These are phyloP conservation scores for Pleurotus giganteus DNA, from an alignment of 768 basidiomycete species.

Conservation along the genomic window DNA sequence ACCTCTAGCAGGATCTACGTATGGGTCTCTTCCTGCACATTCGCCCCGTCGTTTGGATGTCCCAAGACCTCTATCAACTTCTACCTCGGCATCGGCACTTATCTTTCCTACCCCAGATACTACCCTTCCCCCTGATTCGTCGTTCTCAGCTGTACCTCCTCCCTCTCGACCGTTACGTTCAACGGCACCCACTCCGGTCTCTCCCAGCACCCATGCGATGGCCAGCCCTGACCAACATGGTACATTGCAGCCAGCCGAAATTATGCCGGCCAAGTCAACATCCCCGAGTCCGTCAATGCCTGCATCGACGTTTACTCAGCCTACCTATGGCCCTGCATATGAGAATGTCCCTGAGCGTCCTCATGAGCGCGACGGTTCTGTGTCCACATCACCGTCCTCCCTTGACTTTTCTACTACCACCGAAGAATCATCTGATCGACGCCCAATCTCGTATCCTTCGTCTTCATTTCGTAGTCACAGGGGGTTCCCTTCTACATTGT, in stretches of 20 bases:
- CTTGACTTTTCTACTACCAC: background rate
- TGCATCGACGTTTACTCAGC: background rate
- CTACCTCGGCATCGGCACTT: background rate
- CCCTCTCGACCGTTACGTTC: background rate
- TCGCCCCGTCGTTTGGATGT: background rate
- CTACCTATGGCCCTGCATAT: background rate
- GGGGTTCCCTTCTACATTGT: constrained; percentile 13
- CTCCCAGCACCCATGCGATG: background rate
- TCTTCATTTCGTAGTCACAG: background rate
- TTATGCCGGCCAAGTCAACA: background rate
- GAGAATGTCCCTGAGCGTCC: background rate
- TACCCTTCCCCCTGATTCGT: background rate
- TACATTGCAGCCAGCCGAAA: background rate
- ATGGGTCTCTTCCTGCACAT: constrained; percentile 13
- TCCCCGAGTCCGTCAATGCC: background rate
- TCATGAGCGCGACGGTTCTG: background rate
- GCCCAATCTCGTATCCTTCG: background rate
- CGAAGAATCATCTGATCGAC: background rate
- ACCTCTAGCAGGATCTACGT: constrained; percentile 14
- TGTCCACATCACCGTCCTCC: background rate
- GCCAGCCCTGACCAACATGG: background rate
- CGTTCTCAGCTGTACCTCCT: background rate
- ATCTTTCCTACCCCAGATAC: constrained; percentile 8
- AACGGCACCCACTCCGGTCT: background rate
- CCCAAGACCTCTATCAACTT: background rate